Base-by-base conservation (phyloP, 371 early-diverging fungal genomes). In the Smittium culicis region DNA sequence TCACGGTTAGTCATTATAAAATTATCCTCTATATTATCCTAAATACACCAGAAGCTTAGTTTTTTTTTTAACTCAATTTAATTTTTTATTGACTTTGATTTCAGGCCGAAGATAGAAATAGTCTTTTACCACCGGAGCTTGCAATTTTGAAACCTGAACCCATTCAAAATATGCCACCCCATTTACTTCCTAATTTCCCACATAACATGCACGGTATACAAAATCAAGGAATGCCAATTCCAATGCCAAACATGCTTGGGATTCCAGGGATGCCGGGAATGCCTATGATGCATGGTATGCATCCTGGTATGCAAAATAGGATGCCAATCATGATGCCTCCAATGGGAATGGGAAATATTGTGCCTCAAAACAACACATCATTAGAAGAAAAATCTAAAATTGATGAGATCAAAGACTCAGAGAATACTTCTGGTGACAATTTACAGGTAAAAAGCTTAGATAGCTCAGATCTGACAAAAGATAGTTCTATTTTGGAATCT, bases 111-210 rank as follows among this genome's bases (percentile, higher is more conserved):
- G 34, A 63, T n/a, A 32, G 63, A 63, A 33, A 32, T 34, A 35
- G 31, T 30, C 31, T 63, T 31, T 24, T 63, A 35, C 63, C 63
- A 33, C 63, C 63, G 5, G 63, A 63, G 33, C n/a, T 63, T 1
- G 63, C n/a, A 2, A 63, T 63, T 63, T 63, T 63, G n/a, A n/a
- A 35, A n/a, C n/a, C 34, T n/a, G 63, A 63, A n/a, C 63, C 63
- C n/a, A 31, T 27, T 5, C 29, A 31, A n/a, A 31, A 29, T 16
- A 59, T 29, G 5, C 60, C 31, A 31, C 60, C 5, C 5, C 29
- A 31, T 5, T 11, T 32, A 25, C 30, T 59, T 11, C n/a, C 60
- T 59, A 32, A 32, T 27, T 59, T 32, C 16, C 30, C 60, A 14
- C 32, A 27, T 29, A 32, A 32, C 28, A 32, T 59, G 32, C 30